phyloP scores from a whole-genome alignment of 345 rosid genomes.

The Salix suchowensis region DNA sequence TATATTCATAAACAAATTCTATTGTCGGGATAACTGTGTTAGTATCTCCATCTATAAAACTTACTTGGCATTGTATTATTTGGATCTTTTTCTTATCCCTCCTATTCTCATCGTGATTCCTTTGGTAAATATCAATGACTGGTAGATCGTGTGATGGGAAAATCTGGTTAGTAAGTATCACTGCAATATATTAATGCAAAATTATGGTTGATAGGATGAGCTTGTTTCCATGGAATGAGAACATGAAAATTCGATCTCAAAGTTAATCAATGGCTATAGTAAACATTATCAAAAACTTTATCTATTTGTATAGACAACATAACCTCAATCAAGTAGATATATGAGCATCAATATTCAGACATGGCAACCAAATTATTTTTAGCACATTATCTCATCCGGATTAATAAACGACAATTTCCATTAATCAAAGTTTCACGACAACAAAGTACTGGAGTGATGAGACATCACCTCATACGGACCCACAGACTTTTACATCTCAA shows the following conservation, averaged over 20 bases:
- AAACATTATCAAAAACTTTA: neutral
- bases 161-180: too few species aligned
- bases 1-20: too few species aligned
- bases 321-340: neutral
- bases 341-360: neutral
- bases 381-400: neutral
- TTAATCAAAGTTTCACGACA: neutral
- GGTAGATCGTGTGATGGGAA: too few species aligned
- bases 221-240: neutral
- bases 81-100: too few species aligned
- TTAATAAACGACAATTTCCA: neutral
- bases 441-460: neutral
- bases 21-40: too few species aligned
- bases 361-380: neutral
- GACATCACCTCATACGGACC: neutral
- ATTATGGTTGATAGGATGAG: neutral
- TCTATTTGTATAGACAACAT: neutral
- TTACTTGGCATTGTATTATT: too few species aligned
- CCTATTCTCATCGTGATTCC: too few species aligned
- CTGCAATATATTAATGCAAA: too few species aligned
- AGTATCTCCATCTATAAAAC: too few species aligned
- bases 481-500: too few species aligned
- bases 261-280: accelerated
- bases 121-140: too few species aligned
- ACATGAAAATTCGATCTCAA: neutral